phyloP scores from a whole-genome alignment of 164 flowering plant genomes.

The Berberis vulgaris region DNA sequence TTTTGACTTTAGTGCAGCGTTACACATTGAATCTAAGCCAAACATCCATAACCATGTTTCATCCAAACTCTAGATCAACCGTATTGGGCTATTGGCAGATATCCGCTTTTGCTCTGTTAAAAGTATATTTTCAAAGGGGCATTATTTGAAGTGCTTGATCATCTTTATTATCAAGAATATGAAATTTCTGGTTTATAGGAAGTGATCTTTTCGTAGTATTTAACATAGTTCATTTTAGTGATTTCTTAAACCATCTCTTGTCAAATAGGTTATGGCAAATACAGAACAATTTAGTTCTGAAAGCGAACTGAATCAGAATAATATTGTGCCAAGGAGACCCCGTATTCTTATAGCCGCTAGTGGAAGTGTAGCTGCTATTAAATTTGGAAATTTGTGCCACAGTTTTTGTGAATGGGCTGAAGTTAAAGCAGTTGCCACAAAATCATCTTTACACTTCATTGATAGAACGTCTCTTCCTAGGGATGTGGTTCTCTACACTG shows the following conservation, averaged over 20 bases:
- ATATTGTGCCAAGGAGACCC: constrained; percentile 24
- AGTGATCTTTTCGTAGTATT: no score
- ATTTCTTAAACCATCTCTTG: not conserved
- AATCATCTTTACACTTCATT: constrained; percentile 22
- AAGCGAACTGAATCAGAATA: constrained; percentile 8
- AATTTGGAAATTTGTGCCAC: constrained; percentile 24
- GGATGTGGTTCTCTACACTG: constrained; percentile 24
- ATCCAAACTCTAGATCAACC: no score
- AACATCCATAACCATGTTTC: no score
- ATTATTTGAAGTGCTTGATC: no score
- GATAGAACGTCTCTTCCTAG: constrained; percentile 20
- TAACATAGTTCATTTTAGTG: no score
- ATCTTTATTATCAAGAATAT: no score
- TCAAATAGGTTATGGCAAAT: constrained; percentile 7
- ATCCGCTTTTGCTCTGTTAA: no score
- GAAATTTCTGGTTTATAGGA: no score
- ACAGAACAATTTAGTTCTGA: constrained; percentile 3
- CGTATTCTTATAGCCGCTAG: constrained; percentile 61
- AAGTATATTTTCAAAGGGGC: no score
- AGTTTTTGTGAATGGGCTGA: constrained; percentile 32
- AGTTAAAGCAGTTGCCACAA: constrained; percentile 23
- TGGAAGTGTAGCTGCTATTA: constrained; percentile 59
- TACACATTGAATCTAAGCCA: no score
- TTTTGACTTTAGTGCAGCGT: no score
- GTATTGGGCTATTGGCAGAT: no score